These are phyloP conservation scores for Candida palmyrensis DNA, from an alignment of 805 yeast species.

Conservation along the genomic window DNA sequence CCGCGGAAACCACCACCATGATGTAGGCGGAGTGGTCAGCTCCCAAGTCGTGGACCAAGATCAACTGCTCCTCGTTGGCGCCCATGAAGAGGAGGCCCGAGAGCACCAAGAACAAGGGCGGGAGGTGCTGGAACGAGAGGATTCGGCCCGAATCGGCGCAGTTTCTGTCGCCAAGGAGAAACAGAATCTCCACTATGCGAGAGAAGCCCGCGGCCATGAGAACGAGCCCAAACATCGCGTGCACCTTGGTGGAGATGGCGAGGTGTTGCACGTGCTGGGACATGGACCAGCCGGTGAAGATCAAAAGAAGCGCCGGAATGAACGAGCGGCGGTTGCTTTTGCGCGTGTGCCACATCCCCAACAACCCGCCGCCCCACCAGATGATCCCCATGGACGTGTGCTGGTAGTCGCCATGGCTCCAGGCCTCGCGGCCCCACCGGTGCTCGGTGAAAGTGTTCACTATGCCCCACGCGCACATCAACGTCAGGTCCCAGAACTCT, in stretches of 20 bases:
- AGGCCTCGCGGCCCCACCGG: conserved; percentile 83
- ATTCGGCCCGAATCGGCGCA: conserved; percentile 37
- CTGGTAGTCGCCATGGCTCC: conserved; percentile 93
- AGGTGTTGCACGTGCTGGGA: conserved; percentile 78
- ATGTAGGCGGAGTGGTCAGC: conserved; percentile 85
- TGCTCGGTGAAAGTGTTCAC: conserved; percentile 96
- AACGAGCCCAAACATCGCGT: conserved; percentile 77
- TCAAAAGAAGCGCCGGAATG: conserved; percentile 75
- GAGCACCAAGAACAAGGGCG: conserved; percentile 74
- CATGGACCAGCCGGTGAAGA: conserved; percentile 95
- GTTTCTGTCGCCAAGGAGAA: conserved; percentile 63
- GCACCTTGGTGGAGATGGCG: conserved; percentile 79
- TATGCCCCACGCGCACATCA: conserved; percentile 87
- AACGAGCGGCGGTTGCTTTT: conserved; percentile 59
- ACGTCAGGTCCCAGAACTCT: conserved; percentile 76
- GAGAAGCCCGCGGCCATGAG: conserved; percentile 73
- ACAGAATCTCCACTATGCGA: conserved; percentile 74
- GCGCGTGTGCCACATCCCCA: conserved; percentile 75
- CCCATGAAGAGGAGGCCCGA: conserved; percentile 85
- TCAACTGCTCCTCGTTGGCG: conserved; percentile 86
- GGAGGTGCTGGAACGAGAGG: conserved; percentile 75
- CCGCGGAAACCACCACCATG: conserved; percentile 64
- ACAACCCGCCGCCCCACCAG: conserved; percentile 93
- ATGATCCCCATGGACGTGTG: conserved; percentile 95
- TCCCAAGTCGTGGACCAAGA: conserved; percentile 62